Percentiles rank a stretch among this genome's conserved stretches.
Conservation (phyloP, 768 basidiomycete species). For the Lactifluus pinguis region DNA sequence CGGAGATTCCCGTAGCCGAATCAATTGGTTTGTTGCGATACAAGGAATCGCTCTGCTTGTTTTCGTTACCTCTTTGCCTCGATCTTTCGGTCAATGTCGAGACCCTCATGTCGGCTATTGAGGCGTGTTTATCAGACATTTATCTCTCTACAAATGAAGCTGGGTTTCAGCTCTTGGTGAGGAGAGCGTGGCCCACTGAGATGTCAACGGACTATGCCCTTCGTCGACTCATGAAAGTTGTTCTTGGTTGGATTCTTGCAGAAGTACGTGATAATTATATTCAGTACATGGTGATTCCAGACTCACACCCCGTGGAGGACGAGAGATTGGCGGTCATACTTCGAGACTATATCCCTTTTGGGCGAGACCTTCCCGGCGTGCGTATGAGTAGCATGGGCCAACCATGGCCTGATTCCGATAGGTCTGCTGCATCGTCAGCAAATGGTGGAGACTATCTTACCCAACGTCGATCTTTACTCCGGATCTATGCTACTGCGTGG, state of each 20-base stretch:
- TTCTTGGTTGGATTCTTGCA: conserved; percentile 63
- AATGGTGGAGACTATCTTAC: conserved; percentile 68
- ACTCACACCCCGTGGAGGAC: conserved; percentile 37
- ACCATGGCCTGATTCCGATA: conserved; percentile 45
- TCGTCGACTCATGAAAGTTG: conserved; percentile 45
- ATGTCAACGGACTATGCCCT: conserved; percentile 65
- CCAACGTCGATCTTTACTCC: conserved; percentile 43
- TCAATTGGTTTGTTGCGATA: conserved; percentile 30
- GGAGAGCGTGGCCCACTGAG: conserved; percentile 67
- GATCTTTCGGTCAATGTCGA: conserved; percentile 70
- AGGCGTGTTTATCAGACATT: conserved; percentile 59
- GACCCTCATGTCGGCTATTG: conserved; percentile 58
- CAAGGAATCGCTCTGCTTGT: conserved; percentile 39
- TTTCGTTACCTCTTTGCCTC: conserved; percentile 61
- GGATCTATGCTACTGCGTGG: conserved; percentile 58
- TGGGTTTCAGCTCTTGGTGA: conserved; percentile 58
- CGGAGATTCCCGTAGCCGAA: conserved; percentile 30
- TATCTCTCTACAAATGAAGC: conserved; percentile 68
- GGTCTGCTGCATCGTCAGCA: conserved; percentile 32
- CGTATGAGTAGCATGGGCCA: conserved; percentile 34
- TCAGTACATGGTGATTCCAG: background rate
- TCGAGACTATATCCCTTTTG: conserved; percentile 55
- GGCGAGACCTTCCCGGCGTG: conserved; percentile 55
- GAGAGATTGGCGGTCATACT: conserved; percentile 56
- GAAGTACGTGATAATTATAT: conserved; percentile 39